Evolutionary conservation across 2,329 filamentous ascomycete genomes (phyloP), one percentile per base, ranked within the genome.

Genomic region (Exophiala lecanii-corni): DNA sequence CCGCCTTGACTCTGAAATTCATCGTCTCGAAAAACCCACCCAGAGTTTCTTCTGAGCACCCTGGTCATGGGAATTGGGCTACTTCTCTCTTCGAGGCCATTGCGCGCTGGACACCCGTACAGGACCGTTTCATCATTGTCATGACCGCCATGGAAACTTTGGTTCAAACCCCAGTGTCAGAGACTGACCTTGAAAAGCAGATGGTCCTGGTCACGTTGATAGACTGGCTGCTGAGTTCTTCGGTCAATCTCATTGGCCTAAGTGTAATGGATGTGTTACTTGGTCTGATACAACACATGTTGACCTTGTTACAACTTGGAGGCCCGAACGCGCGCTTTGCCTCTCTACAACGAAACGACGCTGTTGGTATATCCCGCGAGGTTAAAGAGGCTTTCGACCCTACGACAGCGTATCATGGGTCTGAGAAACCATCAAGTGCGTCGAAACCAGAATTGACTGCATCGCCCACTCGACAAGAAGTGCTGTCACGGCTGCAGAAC

Each of bases 261-360:
- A 96, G 89, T 61, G 85, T 97, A 39, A 97, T 97, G 82, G 92
- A 98, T 62, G 82, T 97, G 13, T 71, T 97, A 19, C 73, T 94
- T 10, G 85, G 88, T 2, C 73, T 98, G 10, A 79, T 96, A 51
- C 83, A 87, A 52, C 88, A 94, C 59, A 84, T 91, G 60, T 79
- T 88, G 54, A 76, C 81, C 56, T 70, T 94, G 6, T 74, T 95
- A 10, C 84, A 87, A 57, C 73, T 87, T 19, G 68, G 69, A 9
- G 68, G 69, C 1, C 65, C 68, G 43, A 62, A 62, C 13, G 57
- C 61, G 10, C 64, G 64, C 30, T 17, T 49, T 12, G 49, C 56
- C 33, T 59, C 62, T 9, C 65, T 67, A 49, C 62, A 61, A 44
- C 63, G 59, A 45, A 57, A 60, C 34, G 56, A 60, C 28, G 55